Evolutionary conservation across 116 monocot species (phyloP).

Genomic region (Papilionanthe hybrid): DNA sequence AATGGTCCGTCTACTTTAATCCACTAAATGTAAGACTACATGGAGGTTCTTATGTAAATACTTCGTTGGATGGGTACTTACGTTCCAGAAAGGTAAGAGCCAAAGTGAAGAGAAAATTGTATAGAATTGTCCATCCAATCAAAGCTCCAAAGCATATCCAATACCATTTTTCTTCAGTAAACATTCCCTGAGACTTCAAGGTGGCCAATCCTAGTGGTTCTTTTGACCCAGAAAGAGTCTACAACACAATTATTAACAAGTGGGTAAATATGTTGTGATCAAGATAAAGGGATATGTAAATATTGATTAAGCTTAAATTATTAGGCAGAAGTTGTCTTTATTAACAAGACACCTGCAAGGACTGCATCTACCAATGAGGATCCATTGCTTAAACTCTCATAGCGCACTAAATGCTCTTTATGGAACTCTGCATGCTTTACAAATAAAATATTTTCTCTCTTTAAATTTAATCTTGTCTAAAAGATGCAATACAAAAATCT

Average conservation of each 20-base stretch:
- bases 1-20: background rate
- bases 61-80: constrained; percentile 9
- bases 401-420: no score
- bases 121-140: constrained; percentile 38
- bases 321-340: no score
- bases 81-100: constrained; percentile 40
- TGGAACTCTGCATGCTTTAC: no score
- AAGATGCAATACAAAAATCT: no score
- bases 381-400: no score
- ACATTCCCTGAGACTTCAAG: constrained; percentile 18
- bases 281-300: no score
- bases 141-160: constrained; percentile 51
- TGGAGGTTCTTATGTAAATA: background rate
- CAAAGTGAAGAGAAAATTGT: constrained; percentile 34
- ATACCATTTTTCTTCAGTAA: constrained; percentile 47
- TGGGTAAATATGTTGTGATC: background rate
- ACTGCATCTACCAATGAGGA: background rate
- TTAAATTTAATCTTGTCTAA: no score
- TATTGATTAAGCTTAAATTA: no score
- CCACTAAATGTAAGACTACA: background rate
- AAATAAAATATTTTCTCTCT: no score
- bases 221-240: background rate
- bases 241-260: background rate
- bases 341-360: no score
- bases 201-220: constrained; percentile 9